Conservation (phyloP, 2,329 filamentous ascomycete genomes). For the Neofusicoccum parvum region DNA sequence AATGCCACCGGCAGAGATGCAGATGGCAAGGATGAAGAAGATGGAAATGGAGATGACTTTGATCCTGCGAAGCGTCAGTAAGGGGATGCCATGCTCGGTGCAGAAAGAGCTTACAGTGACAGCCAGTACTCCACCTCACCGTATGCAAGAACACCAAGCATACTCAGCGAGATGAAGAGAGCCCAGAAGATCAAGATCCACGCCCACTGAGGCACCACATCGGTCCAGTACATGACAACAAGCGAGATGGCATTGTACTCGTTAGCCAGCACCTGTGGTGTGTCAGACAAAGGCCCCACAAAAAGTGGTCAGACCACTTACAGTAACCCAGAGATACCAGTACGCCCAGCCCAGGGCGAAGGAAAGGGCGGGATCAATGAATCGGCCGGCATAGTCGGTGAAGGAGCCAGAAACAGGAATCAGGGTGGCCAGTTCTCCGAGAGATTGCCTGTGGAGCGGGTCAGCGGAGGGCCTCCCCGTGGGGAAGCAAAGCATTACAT, state of each 20-base stretch:
- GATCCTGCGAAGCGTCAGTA: not conserved
- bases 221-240: conserved; percentile 50
- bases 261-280: conserved; percentile 34
- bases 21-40: conserved; percentile 27
- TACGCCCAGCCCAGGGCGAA: conserved; percentile 28
- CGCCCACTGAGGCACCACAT: conserved; percentile 47
- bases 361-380: conserved; percentile 25
- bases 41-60: conserved; percentile 25
- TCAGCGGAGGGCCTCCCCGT: conserved; percentile 1
- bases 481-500: conserved; percentile 23
- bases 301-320: not conserved
- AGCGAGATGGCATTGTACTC: conserved; percentile 50
- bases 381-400: conserved; percentile 26
- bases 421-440: conserved; percentile 27
- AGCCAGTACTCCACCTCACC: conserved; percentile 57
- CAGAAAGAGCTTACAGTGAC: conserved; percentile 23
- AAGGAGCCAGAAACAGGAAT: conserved; percentile 26
- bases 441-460: conserved; percentile 24
- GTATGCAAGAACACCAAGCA: conserved; percentile 49
- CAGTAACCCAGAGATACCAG: conserved; percentile 50
- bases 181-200: conserved; percentile 53
- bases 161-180: conserved; percentile 45
- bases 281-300: not conserved
- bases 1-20: conserved; percentile 24
- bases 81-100: not conserved